Base-by-base conservation (phyloP, 306 rosid genomes). In the Vigna mungo region DNA sequence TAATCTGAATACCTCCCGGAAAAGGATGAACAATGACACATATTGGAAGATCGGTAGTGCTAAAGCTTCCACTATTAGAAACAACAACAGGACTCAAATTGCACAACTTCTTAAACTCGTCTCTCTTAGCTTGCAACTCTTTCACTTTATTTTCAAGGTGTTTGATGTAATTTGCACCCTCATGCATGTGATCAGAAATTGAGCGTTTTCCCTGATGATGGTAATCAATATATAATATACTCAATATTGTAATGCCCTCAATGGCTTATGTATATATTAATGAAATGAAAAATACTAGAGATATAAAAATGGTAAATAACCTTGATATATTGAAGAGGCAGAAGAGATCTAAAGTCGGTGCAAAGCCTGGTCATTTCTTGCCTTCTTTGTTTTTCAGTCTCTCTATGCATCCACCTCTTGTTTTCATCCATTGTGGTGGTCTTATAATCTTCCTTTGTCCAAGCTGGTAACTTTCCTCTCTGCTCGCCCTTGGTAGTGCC, bases 191-290 rank as follows among this genome's bases (percentile, higher is more conserved):
- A 81, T 92, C 92, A 0, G 88, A 74, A 41, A 71, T 52, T 2
- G 96, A 81, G 17, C 96, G 90, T 54, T 86, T 92, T 72, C 96
- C 97, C 96, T 92, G 20, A 23, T 54, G 0, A 66, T 60, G 2
- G 7, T 71, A 53, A 60, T 55, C 34, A 63, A 27, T 9, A 18
- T 64, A 64, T 17, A 61, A 49, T 58, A 10, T 6, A 59, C n/a
- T 32, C 3, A 34, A 63, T n/a, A 68, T 13, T 64, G 21, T 20
- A 54, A 52, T 52, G 12, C 55, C 41, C 67, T 73, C 6, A 67
- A 23, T 44, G 36, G 14, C 16, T 44, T 30, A 30, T 25, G 27
- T 25, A 25, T 25, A 25, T 10, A 8, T 39, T 36, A 63, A 4
- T n/a, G 49, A 37, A 27, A 37, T 37, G 49, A 34, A 37, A 62